phyloP scores from a whole-genome alignment of 108 stramenopile genomes.

The Skeletonema marinoi region DNA sequence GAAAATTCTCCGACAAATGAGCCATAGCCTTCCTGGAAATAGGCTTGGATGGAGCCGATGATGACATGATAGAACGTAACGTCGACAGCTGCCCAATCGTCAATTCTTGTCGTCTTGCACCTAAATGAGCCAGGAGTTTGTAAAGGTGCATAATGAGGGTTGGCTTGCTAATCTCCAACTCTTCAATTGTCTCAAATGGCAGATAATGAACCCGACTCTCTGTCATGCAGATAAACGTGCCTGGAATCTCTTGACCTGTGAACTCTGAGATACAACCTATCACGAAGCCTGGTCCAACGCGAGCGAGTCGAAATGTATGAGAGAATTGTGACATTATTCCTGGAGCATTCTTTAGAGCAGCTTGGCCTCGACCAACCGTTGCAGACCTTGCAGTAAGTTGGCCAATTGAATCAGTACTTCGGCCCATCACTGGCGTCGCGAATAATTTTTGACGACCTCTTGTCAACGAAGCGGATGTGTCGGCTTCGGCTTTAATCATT shows the following conservation, averaged over 20 bases:
- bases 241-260: slow-evolving; percentile 42
- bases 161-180: slow-evolving; percentile 58
- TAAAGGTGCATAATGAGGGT: slow-evolving; percentile 60
- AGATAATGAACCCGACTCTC: slow-evolving; percentile 62
- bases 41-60: slow-evolving; percentile 67
- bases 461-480: slow-evolving; percentile 26
- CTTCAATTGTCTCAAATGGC: slow-evolving; percentile 51
- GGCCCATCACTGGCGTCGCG: slow-evolving; percentile 1
- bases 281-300: slow-evolving; percentile 66
- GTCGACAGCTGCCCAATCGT: slow-evolving; percentile 69
- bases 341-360: slow-evolving; percentile 18
- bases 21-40: slow-evolving; percentile 22
- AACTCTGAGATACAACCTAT: slow-evolving; percentile 43
- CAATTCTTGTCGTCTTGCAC: slow-evolving; percentile 67
- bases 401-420: slow-evolving; percentile 32
- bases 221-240: slow-evolving; percentile 42
- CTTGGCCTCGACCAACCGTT: slow-evolving; percentile 35
- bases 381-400: slow-evolving; percentile 54
- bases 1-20: slow-evolving; percentile 7
- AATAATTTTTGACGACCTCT: slow-evolving; percentile 21
- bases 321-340: slow-evolving; percentile 34
- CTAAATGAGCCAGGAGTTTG: slow-evolving; percentile 67
- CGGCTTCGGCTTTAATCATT: slow-evolving; percentile 46
- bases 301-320: slow-evolving; percentile 64
- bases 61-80: slow-evolving; percentile 66